These are phyloP conservation scores for Diplodia intermedia DNA, from an alignment of 2,329 filamentous ascomycete species.

Conservation along the genomic window DNA sequence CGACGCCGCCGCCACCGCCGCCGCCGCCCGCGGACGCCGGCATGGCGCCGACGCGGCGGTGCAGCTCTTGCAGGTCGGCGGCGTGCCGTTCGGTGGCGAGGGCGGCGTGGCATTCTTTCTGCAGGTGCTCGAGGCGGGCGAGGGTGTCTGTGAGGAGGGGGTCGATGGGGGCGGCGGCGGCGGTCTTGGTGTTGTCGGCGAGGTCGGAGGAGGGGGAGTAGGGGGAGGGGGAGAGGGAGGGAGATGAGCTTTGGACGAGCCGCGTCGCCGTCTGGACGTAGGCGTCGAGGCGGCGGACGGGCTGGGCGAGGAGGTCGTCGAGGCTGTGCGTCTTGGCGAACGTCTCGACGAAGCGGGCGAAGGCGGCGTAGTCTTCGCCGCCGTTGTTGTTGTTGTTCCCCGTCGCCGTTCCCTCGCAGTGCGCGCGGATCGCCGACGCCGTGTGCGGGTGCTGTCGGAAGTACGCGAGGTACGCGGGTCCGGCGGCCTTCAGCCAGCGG, in stretches of 20 bases:
- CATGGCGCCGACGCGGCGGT: conserved; percentile 39
- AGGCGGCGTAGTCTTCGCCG: conserved; percentile 35
- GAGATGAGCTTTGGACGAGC: conserved; percentile 17
- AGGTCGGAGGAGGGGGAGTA: conserved; percentile 31
- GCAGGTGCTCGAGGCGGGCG: conserved; percentile 35
- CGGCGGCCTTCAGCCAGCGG: conserved; percentile 37
- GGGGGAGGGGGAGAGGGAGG: conserved; percentile 13
- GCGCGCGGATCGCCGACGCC: conserved; percentile 38
- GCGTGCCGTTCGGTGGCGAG: conserved; percentile 36
- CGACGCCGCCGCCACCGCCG: neutral
- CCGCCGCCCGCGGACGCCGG: conserved; percentile 25
- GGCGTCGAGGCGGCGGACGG: conserved; percentile 38
- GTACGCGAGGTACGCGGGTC: conserved; percentile 40
- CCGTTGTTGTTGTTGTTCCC: no score
- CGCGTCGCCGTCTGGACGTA: conserved; percentile 36
- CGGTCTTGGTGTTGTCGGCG: conserved; percentile 33
- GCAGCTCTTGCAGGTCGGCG: conserved; percentile 40
- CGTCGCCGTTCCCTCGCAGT: conserved; percentile 29
- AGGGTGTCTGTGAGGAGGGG: neutral
- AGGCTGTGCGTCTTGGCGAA: conserved; percentile 37
- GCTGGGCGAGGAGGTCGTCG: conserved; percentile 41
- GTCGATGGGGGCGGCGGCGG: conserved; percentile 35
- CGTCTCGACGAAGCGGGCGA: conserved; percentile 38
- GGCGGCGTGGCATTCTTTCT: conserved; percentile 31
- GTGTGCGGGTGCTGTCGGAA: conserved; percentile 40